A percentile compares a stretch with the other conserved stretches of the same genome.
Evolutionary conservation across 2,329 filamentous ascomycete species (phyloP).

Genomic region (Alternaria gaisen): DNA sequence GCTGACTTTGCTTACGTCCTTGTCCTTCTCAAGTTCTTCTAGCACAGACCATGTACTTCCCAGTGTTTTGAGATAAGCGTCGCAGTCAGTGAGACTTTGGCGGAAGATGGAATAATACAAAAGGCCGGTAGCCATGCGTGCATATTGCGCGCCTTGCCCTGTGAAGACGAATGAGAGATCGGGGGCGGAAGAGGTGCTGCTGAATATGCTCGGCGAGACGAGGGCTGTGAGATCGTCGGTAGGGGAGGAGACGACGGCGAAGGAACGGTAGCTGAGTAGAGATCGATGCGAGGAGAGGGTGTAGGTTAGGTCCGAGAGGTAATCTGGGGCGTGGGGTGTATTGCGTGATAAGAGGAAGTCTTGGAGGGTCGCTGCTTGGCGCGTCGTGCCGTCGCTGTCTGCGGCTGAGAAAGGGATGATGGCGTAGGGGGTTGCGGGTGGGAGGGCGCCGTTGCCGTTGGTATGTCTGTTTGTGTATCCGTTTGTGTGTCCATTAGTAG

Average conservation of each 20-base stretch:
- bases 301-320: conserved; percentile 26
- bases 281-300: conserved; percentile 37
- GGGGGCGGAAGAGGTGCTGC: background rate
- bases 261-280: conserved; percentile 19
- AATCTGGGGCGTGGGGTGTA: background rate
- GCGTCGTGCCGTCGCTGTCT: conserved; percentile 13
- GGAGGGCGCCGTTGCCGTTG: background rate
- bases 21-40: conserved; percentile 29
- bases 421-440: conserved; percentile 2
- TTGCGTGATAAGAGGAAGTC: background rate
- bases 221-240: conserved; percentile 3
- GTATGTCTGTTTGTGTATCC: conserved; percentile 4
- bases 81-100: conserved; percentile 1
- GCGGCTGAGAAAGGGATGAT: conserved; percentile 35
- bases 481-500: background rate
- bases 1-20: conserved; percentile 12
- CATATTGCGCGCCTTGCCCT: conserved; percentile 44
- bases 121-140: conserved; percentile 33
- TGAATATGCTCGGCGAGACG: conserved; percentile 5
- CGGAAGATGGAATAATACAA: conserved; percentile 17
- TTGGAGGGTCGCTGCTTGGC: conserved; percentile 10
- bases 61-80: background rate
- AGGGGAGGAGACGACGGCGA: conserved; percentile 12
- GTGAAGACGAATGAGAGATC: conserved; percentile 36
- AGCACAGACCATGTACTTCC: conserved; percentile 17